Percentiles rank a stretch among this genome's conserved stretches.
Conservation (phyloP, 352 stramenopile species). For the Phytophthora uliginosa region DNA sequence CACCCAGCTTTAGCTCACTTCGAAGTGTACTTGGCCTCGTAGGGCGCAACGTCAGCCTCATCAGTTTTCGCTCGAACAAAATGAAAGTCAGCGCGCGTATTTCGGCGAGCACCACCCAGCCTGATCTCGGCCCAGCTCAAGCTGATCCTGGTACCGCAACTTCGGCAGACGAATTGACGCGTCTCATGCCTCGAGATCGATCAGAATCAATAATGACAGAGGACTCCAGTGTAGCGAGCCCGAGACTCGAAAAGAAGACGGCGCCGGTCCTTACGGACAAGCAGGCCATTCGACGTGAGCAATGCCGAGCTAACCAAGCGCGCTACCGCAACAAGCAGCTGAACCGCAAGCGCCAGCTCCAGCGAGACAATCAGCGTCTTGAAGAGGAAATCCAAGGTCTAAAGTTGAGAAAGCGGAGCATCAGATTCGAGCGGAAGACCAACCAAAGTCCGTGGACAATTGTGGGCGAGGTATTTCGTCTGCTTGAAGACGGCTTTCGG, state of each 20-base stretch:
- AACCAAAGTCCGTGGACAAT: constrained; percentile 28
- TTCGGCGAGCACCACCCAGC: constrained; percentile 8
- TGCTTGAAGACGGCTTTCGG: constrained; percentile 23
- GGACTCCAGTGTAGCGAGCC: constrained; percentile 10
- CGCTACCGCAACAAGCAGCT: constrained; percentile 33
- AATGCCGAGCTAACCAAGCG: constrained; percentile 33
- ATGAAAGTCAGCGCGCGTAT: constrained; percentile 26
- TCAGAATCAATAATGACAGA: constrained; percentile 19
- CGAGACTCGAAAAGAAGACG: constrained; percentile 19
- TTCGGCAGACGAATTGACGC: constrained; percentile 17
- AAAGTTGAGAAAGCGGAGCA: constrained; percentile 9
- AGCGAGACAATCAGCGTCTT: constrained; percentile 17
- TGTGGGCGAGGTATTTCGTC: constrained; percentile 25
- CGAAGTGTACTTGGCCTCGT: background rate
- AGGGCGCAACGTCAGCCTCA: too few species aligned
- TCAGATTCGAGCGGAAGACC: constrained; percentile 11
- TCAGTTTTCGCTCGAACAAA: background rate
- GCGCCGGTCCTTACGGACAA: constrained; percentile 6
- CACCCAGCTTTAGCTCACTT: background rate
- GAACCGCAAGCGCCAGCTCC: constrained; percentile 9
- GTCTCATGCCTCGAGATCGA: constrained; percentile 16
- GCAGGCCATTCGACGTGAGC: constrained; percentile 26
- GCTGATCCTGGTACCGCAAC: constrained; percentile 3
- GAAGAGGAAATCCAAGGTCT: constrained; percentile 24
- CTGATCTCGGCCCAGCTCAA: constrained; percentile 13